Percentiles rank a stretch among this genome's conserved stretches.
Conservation (phyloP, 768 basidiomycete genomes). For the Lyophyllum decastes region DNA sequence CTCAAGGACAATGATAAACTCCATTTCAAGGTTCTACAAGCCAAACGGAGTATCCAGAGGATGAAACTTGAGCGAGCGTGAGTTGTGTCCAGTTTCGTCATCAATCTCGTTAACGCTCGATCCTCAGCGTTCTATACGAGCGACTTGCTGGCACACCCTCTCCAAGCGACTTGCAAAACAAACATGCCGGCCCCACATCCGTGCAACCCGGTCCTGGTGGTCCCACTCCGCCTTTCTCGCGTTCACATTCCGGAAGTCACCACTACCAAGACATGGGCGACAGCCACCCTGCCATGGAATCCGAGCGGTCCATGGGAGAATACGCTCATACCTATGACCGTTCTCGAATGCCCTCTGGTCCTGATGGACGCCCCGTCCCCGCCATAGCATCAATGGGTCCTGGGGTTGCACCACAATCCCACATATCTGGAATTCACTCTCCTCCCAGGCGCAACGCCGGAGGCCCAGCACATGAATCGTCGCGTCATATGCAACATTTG, state of each 20-base stretch:
- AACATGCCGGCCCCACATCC: slow-evolving; percentile 31
- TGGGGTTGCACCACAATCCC: slow-evolving; percentile 37
- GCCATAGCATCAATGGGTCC: slow-evolving; percentile 50
- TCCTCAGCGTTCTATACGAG: slow-evolving; percentile 69
- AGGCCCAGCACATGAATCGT: slow-evolving; percentile 37
- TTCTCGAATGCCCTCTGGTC: slow-evolving; percentile 43
- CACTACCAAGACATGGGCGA: slow-evolving; percentile 40
- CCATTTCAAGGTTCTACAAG: slow-evolving; percentile 75
- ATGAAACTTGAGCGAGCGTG: slow-evolving; percentile 90
- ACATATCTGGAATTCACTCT: slow-evolving; percentile 39
- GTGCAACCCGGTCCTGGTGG: slow-evolving; percentile 34
- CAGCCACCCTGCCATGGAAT: slow-evolving; percentile 41
- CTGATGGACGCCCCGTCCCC: slow-evolving; percentile 52
- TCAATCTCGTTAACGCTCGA: slow-evolving; percentile 14
- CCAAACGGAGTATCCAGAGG: slow-evolving; percentile 81
- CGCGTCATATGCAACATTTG: slow-evolving; percentile 51
- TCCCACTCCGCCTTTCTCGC: slow-evolving; percentile 34
- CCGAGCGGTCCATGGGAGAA: slow-evolving; percentile 49
- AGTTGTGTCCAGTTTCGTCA: slow-evolving; percentile 35
- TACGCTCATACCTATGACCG: slow-evolving; percentile 51
- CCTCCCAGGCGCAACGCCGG: slow-evolving; percentile 41
- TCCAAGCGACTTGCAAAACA: slow-evolving; percentile 50
- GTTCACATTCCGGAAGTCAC: slow-evolving; percentile 33
- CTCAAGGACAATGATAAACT: slow-evolving; percentile 86
- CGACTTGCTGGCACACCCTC: slow-evolving; percentile 65